phyloP scores from a whole-genome alignment of 495 filamentous ascomycete genomes.

The Hypoxylon crocopeplum region DNA sequence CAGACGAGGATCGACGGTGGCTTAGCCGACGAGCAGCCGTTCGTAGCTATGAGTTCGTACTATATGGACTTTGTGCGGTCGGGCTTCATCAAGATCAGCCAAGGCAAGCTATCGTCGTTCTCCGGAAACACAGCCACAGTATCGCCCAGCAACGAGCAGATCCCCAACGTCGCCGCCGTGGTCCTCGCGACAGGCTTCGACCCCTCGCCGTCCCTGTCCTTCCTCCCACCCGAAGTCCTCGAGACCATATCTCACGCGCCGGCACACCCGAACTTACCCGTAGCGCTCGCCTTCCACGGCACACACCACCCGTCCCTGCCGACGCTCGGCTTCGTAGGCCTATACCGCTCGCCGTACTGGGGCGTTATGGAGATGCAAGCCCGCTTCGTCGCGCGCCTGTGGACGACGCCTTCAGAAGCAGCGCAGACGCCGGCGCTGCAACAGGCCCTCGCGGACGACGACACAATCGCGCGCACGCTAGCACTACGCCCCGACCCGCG shows the following conservation, averaged over 20 bases:
- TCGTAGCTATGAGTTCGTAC: conserved; percentile 70
- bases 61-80: conserved; percentile 76
- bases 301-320: conserved; percentile 66
- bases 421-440: conserved; percentile 32
- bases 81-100: conserved; percentile 61
- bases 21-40: conserved; percentile 58
- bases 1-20: conserved; percentile 30
- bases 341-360: conserved; percentile 88
- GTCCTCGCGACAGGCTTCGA: conserved; percentile 82
- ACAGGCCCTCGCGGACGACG: conserved; percentile 46
- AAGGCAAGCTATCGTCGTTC: conserved; percentile 49
- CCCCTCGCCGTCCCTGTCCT: conserved; percentile 63
- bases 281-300: conserved; percentile 71
- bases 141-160: conserved; percentile 38
- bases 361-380: conserved; percentile 89
- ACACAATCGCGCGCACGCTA: conserved; percentile 52
- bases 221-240: conserved; percentile 63
- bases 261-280: conserved; percentile 64
- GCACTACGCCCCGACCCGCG: conserved; percentile 48
- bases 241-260: conserved; percentile 61
- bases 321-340: conserved; percentile 79
- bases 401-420: conserved; percentile 30
- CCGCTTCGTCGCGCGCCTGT: conserved; percentile 62
- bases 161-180: conserved; percentile 68
- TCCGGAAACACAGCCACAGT: conserved; percentile 46